Conservation (phyloP, 306 rosid species). For the Vigna trinervia region DNA sequence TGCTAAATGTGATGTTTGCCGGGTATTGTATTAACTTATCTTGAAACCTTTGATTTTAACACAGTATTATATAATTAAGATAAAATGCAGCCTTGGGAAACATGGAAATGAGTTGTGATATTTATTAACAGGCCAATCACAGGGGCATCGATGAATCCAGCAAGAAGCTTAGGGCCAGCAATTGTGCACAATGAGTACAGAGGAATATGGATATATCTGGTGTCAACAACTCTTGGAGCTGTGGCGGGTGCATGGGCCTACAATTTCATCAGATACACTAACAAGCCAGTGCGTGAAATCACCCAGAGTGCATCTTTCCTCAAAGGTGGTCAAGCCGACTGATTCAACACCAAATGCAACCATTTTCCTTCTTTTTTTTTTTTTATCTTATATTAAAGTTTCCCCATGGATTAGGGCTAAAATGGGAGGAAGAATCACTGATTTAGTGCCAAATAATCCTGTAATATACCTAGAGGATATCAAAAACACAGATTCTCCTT, state of each 20-base stretch:
- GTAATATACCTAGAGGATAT: not conserved
- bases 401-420: not conserved
- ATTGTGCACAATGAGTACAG: constrained; percentile 51
- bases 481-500: not conserved
- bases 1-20: constrained; percentile 77
- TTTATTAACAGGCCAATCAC: constrained; percentile 61
- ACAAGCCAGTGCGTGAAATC: constrained; percentile 66
- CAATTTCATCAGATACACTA: constrained; percentile 60
- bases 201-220: constrained; percentile 67
- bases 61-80: not conserved
- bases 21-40: constrained; percentile 61
- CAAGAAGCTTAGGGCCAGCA: constrained; percentile 90
- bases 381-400: not conserved
- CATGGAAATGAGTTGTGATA: not conserved
- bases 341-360: not conserved
- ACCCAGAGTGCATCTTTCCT: constrained; percentile 66
- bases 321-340: constrained; percentile 23
- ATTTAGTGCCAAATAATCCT: not conserved
- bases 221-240: constrained; percentile 68
- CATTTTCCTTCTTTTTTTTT: not conserved
- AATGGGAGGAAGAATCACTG: not conserved
- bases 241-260: constrained; percentile 67
- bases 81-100: not conserved
- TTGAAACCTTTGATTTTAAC: not conserved
- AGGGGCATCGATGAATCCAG: constrained; percentile 96